phyloP scores from a whole-genome alignment of 345 rosid species.

The Adansonia digitata region DNA sequence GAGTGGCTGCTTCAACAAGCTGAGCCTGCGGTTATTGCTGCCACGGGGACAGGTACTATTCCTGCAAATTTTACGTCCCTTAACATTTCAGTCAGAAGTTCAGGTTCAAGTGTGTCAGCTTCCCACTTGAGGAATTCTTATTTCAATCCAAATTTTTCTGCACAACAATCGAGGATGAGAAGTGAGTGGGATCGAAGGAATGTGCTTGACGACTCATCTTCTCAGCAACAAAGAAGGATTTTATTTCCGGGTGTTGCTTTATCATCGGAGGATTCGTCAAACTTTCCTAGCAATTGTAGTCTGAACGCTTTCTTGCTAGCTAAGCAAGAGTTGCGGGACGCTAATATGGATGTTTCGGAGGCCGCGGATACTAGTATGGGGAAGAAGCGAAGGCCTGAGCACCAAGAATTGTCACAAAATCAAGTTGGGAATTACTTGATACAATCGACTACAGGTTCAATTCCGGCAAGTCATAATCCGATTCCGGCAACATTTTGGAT shows the following conservation, averaged over 20 bases:
- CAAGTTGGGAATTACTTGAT: conserved; percentile 50
- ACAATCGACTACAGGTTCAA: conserved; percentile 51
- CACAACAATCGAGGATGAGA: too few species aligned
- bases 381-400: conserved; percentile 25
- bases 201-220: too few species aligned
- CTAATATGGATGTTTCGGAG: conserved; percentile 18
- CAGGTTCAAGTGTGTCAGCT: too few species aligned
- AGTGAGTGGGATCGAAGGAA: too few species aligned
- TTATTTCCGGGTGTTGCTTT: conserved; percentile 24
- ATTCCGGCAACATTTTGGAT: conserved; percentile 59
- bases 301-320: conserved; percentile 24
- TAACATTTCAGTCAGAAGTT: too few species aligned
- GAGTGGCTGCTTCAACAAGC: too few species aligned
- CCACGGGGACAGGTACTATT: too few species aligned
- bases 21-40: too few species aligned
- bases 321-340: conserved; percentile 32
- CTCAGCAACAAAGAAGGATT: conserved; percentile 22
- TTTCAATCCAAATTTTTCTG: too few species aligned
- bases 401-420: conserved; percentile 22
- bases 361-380: conserved; percentile 6
- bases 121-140: too few species aligned
- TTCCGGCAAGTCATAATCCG: conserved; percentile 44
- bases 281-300: conserved; percentile 13
- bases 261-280: conserved; percentile 15
- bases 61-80: too few species aligned